phyloP scores from a whole-genome alignment of 257 asterid species.

The Solanum piurae region DNA sequence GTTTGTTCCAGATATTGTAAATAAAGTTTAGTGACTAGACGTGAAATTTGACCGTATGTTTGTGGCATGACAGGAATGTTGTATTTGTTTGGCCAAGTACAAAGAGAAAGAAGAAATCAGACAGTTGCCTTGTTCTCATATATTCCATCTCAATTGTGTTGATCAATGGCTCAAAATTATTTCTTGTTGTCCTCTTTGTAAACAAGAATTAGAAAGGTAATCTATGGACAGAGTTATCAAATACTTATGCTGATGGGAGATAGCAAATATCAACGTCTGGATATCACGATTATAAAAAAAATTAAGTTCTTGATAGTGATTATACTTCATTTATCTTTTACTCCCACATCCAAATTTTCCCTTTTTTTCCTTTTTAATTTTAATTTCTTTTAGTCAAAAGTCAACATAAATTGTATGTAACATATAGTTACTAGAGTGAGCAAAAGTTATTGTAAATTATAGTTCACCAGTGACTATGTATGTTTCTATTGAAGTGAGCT shows the following conservation, averaged over 20 bases:
- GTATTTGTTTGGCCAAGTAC: constrained; percentile 79
- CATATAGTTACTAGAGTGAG: constrained; percentile 21
- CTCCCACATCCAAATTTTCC: background rate
- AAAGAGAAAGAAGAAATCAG: constrained; percentile 81
- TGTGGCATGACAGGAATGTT: constrained; percentile 55
- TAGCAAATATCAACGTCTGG: rapidly evolving
- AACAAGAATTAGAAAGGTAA: constrained; percentile 27
- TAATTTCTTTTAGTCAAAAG: background rate
- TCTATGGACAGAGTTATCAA: background rate
- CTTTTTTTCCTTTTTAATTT: background rate
- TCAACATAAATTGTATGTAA: background rate
- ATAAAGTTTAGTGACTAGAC: background rate
- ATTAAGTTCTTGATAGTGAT: background rate
- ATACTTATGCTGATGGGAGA: background rate
- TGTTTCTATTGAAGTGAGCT: background rate
- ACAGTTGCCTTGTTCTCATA: constrained; percentile 69
- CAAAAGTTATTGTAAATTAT: constrained; percentile 16
- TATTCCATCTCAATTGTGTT: constrained; percentile 77
- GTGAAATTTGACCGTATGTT: background rate
- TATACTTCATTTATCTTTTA: background rate
- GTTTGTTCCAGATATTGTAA: too few species aligned
- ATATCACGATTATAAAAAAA: background rate
- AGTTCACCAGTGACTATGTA: constrained; percentile 25
- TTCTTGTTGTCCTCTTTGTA: constrained; percentile 65
- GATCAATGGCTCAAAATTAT: constrained; percentile 92